Base-by-base conservation (phyloP, 169 alveolate genomes). In the Cryptosporidium canis region DNA sequence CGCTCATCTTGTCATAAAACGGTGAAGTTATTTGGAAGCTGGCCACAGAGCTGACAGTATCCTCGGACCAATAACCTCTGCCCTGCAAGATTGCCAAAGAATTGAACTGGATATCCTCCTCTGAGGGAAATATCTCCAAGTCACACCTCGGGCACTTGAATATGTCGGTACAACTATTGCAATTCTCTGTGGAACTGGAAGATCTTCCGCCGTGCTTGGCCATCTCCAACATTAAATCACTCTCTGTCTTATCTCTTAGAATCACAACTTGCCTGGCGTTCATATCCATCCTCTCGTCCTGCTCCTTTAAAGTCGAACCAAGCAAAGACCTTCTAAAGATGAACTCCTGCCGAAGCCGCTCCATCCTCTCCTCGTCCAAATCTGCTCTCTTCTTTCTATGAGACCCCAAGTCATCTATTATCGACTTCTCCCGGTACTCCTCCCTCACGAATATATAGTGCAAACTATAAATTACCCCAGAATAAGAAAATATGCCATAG, bases 241-340 rank as follows among this genome's bases (percentile, higher is more conserved):
- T 14, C 21, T 58, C 77, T 18, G 58, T 77, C 64, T 77, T 77
- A 12, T 55, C 72, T 39, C 87, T 56, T 18, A 77, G 45, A 29
- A 77, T 77, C n/a, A 77, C 87, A 9, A 55, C 29, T 58, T 77
- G 87, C 29, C 87, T 77, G n/a, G 87, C 56, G 31, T 56, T 31
- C 87, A 77, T 77, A 33, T 77, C 87, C 31, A 31, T 39, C 45
- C 48, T 53, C 33, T 77, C 87, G 44, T 77, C 87, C 24, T 61
- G 35, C 8, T 18, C 77, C 14, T 77, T 77, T 24, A 58, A 55
- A 0, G 12, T 2, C 4, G 5, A 12, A 37, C 27, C 43, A 6
- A 77, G 12, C n/a, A 77, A 31, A 21, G 87, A 77, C 44, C 87
- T 53, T 41, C 72, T 77, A 14, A 53, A 77, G 8, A 77, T 77